Base-by-base conservation (phyloP, 2,329 filamentous ascomycete genomes). In the Chalaropsis thielavioides region DNA sequence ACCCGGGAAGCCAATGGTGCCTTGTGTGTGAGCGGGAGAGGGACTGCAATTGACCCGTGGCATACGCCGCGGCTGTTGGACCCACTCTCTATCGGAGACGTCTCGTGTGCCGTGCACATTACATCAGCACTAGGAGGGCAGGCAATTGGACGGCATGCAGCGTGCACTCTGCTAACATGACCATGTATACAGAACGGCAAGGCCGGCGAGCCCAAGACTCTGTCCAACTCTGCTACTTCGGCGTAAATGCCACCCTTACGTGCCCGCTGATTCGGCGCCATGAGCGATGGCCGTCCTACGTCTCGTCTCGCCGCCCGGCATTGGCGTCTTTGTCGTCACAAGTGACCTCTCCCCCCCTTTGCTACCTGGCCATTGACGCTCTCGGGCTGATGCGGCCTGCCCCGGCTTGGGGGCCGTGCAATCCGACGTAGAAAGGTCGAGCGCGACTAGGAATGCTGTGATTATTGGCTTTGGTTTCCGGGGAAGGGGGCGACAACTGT, bases 171-270 rank as follows among this genome's bases (percentile, higher is more conserved):
- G 68, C 65, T 70, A 69, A 67, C 71, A 69, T 68, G 46, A 5
- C 11, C 13, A 24, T 62, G 66, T 66, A 51, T 51, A 67, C 76
- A 95, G 91, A 88, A 89, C 78, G 91, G 91, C 80, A 95, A 94
- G 83, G 89, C 92, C 80, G 86, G 89, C 76, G 90, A 95, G 44
- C 72, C 79, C 74, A 88, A 87, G 82, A 83, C 79, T 73, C 77
- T 94, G 71, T 83, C 76, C 51, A 75, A 80, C 24, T 79, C 77
- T 70, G 79, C 79, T 70, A 72, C 73, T 63, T 56, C 67, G 62
- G 63, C 64, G 8, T 67, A 67, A 65, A 66, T 61, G 35, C 10
- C 40, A 15, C 13, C 4, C 40, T 5, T 7, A 19, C 31, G 11
- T 38, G 22, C 60, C 40, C 41, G 35, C 49, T 62, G 40, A 35